Base-by-base conservation (phyloP, 2,329 filamentous ascomycete species). In the Rugonectria rugulosa region DNA sequence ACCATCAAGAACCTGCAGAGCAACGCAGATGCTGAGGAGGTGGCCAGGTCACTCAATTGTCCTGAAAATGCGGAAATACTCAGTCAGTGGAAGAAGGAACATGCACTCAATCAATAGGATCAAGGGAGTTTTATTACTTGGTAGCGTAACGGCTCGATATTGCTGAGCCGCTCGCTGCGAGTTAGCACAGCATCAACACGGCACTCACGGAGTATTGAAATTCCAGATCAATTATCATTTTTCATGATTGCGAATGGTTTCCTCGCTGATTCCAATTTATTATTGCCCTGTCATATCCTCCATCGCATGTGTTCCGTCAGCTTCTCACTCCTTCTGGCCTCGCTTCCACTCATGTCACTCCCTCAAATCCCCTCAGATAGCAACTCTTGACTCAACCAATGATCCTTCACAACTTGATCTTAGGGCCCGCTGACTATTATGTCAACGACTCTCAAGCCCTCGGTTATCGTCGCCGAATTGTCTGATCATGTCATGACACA, bases 401-500 rank as follows among this genome's bases (percentile, higher is more conserved):
- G n/a, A n/a, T n/a, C n/a, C n/a, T n/a, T n/a, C n/a, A n/a, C n/a
- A n/a, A n/a, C n/a, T n/a, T n/a, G n/a, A n/a, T n/a, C n/a, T n/a
- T n/a, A n/a, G n/a, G n/a, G n/a, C n/a, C n/a, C n/a, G n/a, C n/a
- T n/a, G n/a, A 31, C 31, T 37, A 51, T 42, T 36, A 34, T 24
- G 19, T 23, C 19, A 42, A 50, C 27, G 20, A 19, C 15, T 23
- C 31, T 23, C 32, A 24, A 27, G 19, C 5, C 15, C 11, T 51
- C 38, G 38, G 37, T 12, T 19, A 34, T 45, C 14, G 14, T 50
- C n/a, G n/a, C 51, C 44, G 46, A 50, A 20, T 31, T 43, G 47
- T 37, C 40, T 45, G 45, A 50, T 45, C 40, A 34, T 20, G 34
- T 41, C 34, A 56, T 56, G 46, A 50, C 53, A 50, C 34, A 29